A percentile compares a stretch with the other conserved stretches of the same genome.
Conservation (phyloP, 164 flowering plant species). For the Vitis labrusca region DNA sequence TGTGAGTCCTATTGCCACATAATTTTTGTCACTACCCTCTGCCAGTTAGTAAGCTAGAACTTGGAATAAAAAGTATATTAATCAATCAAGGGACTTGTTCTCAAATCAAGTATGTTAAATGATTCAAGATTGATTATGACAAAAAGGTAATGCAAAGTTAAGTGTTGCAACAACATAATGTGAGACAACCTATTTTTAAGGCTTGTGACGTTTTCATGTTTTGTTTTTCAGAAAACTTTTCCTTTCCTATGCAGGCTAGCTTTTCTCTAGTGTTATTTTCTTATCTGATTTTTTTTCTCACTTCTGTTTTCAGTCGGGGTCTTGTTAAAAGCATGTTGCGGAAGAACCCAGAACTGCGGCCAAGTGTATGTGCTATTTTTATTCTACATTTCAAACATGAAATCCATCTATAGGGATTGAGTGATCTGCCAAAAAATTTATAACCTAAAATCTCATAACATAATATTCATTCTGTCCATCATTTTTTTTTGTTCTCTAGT, state of each 20-base stretch:
- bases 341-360: conserved; percentile 92
- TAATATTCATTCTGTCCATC: neutral
- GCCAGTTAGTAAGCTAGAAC: neutral
- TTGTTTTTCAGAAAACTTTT: neutral
- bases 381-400: neutral
- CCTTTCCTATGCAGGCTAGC: neutral
- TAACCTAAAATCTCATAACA: too few species aligned
- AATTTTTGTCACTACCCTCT: neutral
- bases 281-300: conserved; percentile 6
- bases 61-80: neutral
- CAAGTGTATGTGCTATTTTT: conserved; percentile 66
- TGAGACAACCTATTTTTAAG: neutral
- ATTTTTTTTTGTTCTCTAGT: neutral
- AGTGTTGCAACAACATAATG: neutral
- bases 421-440: neutral
- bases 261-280: conserved; percentile 1
- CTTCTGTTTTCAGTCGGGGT: conserved; percentile 65
- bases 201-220: neutral
- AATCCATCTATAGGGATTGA: neutral
- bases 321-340: conserved; percentile 96
- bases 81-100: too few species aligned
- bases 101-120: neutral
- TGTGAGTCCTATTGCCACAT: conserved; percentile 51
- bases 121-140: neutral
- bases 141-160: neutral